Evolutionary conservation across 208 protist species (phyloP), one percentile per base, ranked within the genome.

Genomic region (Plasmodiophora brassicae): DNA sequence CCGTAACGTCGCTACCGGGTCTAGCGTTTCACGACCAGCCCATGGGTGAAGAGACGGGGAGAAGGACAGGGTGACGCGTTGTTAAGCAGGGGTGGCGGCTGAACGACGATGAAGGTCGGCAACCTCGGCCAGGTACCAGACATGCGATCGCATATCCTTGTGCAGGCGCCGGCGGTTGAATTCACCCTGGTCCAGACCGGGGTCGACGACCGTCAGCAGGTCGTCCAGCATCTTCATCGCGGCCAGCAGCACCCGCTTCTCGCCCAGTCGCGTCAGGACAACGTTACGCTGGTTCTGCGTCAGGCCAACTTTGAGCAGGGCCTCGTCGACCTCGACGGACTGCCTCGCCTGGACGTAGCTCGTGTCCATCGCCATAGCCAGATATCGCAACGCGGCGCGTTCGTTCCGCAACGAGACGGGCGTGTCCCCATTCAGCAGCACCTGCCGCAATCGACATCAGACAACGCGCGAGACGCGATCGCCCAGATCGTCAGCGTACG

Each of bases 321-420:
- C n/a, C 5, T 5, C n/a, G n/a, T 78, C 65, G 41, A 44, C 65
- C 10, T 78, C 65, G 25, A 57, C 25, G 5, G 65, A 44, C 5
- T 32, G 10, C n/a, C 14, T 32, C 10, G 20, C 5, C 65, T 78
- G 32, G n/a, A 44, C 32, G 32, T 44, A 32, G 10, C 32, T 38
- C 65, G 65, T 32, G 41, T 78, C 65, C 10, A 78, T 78, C 65
- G 5, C 5, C 20, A 44, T 5, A 44, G 32, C 14, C 65, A 78
- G 5, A 78, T 78, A 78, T 32, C 65, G 32, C 5, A 78, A 32
- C 65, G 65, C 65, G 20, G 32, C 65, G 5, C 14, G 32, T 78
- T 78, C 65, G n/a, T 78, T 78, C n/a, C n/a, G 5, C 65, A 78
- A 78, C 65, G 65, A 78, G 20, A 78, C 41, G 10, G 65, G 65